Evolutionary conservation across 1,139 yeast genomes (phyloP), one percentile per base, ranked within the genome.

Genomic region (Candida neerlandica): DNA sequence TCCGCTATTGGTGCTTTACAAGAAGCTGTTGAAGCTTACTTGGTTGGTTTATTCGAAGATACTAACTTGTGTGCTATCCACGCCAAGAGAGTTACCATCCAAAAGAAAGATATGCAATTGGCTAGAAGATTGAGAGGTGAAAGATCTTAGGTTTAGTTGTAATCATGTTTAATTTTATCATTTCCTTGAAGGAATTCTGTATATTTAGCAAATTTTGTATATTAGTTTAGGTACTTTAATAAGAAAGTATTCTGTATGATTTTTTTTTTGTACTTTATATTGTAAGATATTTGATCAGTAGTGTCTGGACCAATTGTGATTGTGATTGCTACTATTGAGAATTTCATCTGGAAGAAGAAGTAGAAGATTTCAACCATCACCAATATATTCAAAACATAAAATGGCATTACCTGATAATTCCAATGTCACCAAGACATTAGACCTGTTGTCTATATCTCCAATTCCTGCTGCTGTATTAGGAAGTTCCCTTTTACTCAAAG

Each of bases 51-150:
- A 66, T 89, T 89, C 64, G 96, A 92, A 82, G 98, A 91, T 81
- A 92, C 97, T 65, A 92, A 92, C 86, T 85, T 92, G 81, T 94
- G 97, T 80, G 97, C 98, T 66, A 90, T 94, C 69, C 98, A 92
- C 82, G 98, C 98, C 71, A 92, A 92, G 92, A 89, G 98, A 84
- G 97, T 92, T 69, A 92, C 98, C 62, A 92, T 92, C 77, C 97
- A 92, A 82, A 94, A 92, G 96, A 92, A 92, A 86, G 98, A 92
- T 77, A 91, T 92, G 76, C 96, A 91, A 79, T 87, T 92, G 73
- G 98, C 98, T 63, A 91, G 98, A 85, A 94, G 98, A 86, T 87
- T 92, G 75, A 91, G 98, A 82, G 98, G 98, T 75, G 98, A 86
- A 80, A 86, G 94, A 84, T 81, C 89, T 64, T 85, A 81, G 60